A percentile compares a stretch with the other conserved stretches of the same genome.
phyloP scores from a whole-genome alignment of 768 basidiomycete genomes.

The Mycena leptocephala region DNA sequence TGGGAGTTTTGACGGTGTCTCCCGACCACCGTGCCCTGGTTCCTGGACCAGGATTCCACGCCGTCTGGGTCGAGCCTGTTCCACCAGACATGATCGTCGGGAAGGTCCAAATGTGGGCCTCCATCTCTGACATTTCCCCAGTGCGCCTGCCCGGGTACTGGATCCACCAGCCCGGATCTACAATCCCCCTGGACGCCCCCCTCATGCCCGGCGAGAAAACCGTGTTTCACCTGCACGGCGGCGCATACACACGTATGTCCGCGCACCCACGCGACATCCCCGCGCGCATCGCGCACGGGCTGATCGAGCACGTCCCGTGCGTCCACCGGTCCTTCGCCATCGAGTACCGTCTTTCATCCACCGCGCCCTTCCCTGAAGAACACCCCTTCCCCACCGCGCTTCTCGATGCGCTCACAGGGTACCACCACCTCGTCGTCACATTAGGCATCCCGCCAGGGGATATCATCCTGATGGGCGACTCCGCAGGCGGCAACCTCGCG shows the following conservation, averaged over 20 bases:
- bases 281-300: conserved; percentile 60
- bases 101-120: conserved; percentile 59
- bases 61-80: conserved; percentile 65
- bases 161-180: conserved; percentile 60
- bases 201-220: conserved; percentile 69
- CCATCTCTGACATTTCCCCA: conserved; percentile 55
- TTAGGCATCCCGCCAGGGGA: conserved; percentile 71
- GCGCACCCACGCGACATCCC: conserved; percentile 71
- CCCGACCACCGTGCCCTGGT: conserved; percentile 61
- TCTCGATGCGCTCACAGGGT: conserved; percentile 82
- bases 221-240: conserved; percentile 74
- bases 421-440: conserved; percentile 74
- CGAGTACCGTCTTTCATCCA: conserved; percentile 80
- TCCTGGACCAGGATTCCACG: conserved; percentile 58
- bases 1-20: conserved; percentile 47
- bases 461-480: conserved; percentile 84
- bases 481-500: conserved; percentile 84
- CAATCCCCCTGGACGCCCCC: conserved; percentile 52
- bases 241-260: conserved; percentile 68
- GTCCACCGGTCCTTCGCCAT: conserved; percentile 69
- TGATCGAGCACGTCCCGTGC: conserved; percentile 61
- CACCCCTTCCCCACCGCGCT: conserved; percentile 85
- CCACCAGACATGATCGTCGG: conserved; percentile 59
- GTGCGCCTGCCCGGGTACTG: conserved; percentile 72
- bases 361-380: conserved; percentile 55